These are phyloP conservation scores for Ensete glaucum DNA, from an alignment of 176 grass and related monocot genomes.

Conservation along the genomic window DNA sequence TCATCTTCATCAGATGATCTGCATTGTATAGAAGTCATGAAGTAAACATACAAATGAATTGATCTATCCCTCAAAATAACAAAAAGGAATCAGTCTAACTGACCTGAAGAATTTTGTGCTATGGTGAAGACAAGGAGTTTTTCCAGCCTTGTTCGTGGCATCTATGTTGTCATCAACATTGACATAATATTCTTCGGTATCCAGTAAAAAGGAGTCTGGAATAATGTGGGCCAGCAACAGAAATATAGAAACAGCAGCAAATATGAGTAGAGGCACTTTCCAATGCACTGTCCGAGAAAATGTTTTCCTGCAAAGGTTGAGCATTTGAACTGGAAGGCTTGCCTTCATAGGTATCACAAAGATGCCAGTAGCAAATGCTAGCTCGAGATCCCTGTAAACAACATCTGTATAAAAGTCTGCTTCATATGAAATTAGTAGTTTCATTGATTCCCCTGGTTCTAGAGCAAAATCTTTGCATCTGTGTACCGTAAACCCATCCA, in stretches of 20 bases:
- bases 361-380: conserved; percentile 62
- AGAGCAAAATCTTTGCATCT: conserved; percentile 71
- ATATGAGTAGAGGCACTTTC: conserved; percentile 46
- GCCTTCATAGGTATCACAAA: conserved; percentile 87
- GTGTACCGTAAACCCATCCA: conserved; percentile 59
- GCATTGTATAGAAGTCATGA: conserved; percentile 10
- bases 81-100: background rate
- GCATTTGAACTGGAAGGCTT: conserved; percentile 50
- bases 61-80: background rate
- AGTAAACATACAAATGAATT: conserved; percentile 7
- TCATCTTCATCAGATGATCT: conserved; percentile 51
- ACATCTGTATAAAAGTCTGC: conserved; percentile 57
- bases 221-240: conserved; percentile 36
- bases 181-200: conserved; percentile 36
- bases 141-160: conserved; percentile 28
- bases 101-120: conserved; percentile 70
- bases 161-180: conserved; percentile 25
- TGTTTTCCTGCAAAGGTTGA: conserved; percentile 59
- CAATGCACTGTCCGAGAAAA: conserved; percentile 38
- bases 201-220: conserved; percentile 29
- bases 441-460: conserved; percentile 62
- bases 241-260: conserved; percentile 34
- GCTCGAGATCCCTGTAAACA: conserved; percentile 80
- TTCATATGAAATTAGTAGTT: conserved; percentile 56
- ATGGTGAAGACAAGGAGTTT: conserved; percentile 32